Base-by-base conservation (phyloP, 352 stramenopile species). In the Globisporangium barbulae region DNA sequence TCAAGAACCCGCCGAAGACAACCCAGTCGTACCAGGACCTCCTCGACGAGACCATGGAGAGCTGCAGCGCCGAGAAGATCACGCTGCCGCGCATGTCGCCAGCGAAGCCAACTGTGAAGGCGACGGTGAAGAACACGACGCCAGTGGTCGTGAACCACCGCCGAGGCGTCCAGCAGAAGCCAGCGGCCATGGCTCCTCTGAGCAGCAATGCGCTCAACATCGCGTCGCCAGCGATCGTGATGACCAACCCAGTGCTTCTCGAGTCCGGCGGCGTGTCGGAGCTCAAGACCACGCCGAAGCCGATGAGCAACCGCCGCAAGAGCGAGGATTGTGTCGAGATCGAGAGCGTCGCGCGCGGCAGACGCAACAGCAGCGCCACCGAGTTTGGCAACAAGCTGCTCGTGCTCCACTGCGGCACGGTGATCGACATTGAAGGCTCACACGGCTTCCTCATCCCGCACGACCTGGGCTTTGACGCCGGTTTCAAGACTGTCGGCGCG, bases 401-500 rank as follows among this genome's bases (percentile, higher is more conserved):
- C 21, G 79, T 89, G 50, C 67, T 90, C 53, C 79, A 91, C 73
- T 91, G 81, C 52, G 83, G 83, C 49, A 91, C 83, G 25, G 74
- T 91, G 44, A 91, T 91, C 67, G 81, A 91, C 61, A 81, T 91
- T 37, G 78, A 91, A 65, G 83, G 83, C 39, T 79, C 79, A 41
- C 83, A 85, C 35, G 83, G 83, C 33, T 86, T 89, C 64, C 85
- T 91, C 68, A 91, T 91, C 64, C 83, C 80, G 61, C 83, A 91
- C 73, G 77, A 83, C 58, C 55, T 88, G 53, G 73, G 63, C n/a
- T 64, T 76, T 42, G 67, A 79, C 39, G 61, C 56, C 9, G 33
- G 15, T 15, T 64, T 31, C 58, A 47, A 49, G 72, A 63, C 41
- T 58, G 50, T 35, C 50, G 50, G 50, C 9, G 57, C 30, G 6